Evolutionary conservation across 495 filamentous ascomycete genomes (phyloP), one percentile per base, ranked within the genome.

Genomic region (Aspergillus panamensis): DNA sequence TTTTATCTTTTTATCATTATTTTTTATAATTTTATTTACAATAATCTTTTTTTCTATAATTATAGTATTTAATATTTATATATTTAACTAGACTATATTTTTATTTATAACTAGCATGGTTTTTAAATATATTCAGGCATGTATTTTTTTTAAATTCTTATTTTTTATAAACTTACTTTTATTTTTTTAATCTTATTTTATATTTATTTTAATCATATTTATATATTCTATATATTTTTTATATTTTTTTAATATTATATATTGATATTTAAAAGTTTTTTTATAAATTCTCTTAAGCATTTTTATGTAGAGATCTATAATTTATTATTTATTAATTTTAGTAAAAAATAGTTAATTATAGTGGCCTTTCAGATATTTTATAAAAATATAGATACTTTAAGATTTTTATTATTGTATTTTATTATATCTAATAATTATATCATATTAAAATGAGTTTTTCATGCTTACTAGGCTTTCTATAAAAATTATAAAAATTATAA

Each of bases 31-130:
- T 16, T 45, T 55, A 55, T 48, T 45, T 31, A 8, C 12, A 25
- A 55, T 10, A 55, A n/a, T 55, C 29, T 31, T 30, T 8, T n/a
- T 8, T 55, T 45, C 17, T 51, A 51, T 35, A 31, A 51, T 35
- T 51, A 33, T 51, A 37, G 8, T 35, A 8, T 35, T 35, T 35
- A 35, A 35, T 35, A 35, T 35, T 35, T n/a, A n/a, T n/a, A n/a
- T n/a, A n/a, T n/a, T n/a, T n/a, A n/a, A n/a, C n/a, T n/a, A n/a
- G n/a, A n/a, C n/a, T n/a, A n/a, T n/a, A n/a, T n/a, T n/a, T n/a
- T n/a, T n/a, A n/a, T n/a, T n/a, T n/a, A n/a, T n/a, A n/a, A n/a
- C n/a, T n/a, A n/a, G n/a, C n/a, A n/a, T n/a, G n/a, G n/a, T n/a
- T n/a, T n/a, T n/a, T n/a, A n/a, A n/a, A n/a, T n/a, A n/a, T n/a